Conservation (phyloP, 2,329 filamentous ascomycete species). For the Aspergillus sojae region DNA sequence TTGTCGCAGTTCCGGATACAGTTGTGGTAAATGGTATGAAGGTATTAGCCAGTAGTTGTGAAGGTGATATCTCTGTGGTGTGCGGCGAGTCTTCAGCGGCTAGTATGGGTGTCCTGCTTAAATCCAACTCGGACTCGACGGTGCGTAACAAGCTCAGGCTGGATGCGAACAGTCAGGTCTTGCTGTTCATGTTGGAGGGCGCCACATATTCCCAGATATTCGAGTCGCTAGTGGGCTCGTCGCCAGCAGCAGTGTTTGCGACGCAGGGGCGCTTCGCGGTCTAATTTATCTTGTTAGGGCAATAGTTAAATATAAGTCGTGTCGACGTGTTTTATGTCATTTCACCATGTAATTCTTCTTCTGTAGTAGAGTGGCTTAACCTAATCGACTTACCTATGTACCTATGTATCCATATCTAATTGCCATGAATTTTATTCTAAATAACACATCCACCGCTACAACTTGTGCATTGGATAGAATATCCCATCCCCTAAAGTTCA, state of each 20-base stretch:
- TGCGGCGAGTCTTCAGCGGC: neutral
- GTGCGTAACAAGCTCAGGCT: neutral
- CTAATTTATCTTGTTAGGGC: too few relatives aligned
- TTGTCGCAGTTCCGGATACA: neutral
- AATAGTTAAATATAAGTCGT: too few relatives aligned
- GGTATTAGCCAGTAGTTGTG: neutral
- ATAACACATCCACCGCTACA: too few relatives aligned
- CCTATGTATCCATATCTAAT: too few relatives aligned
- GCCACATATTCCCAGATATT: neutral
- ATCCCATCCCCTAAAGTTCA: fast-evolving
- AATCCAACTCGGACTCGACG: fast-evolving
- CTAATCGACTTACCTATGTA: too few relatives aligned
- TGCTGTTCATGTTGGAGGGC: neutral
- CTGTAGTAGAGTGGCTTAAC: too few relatives aligned
- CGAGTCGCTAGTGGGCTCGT: neutral
- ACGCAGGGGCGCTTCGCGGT: too few relatives aligned
- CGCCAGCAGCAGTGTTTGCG: too few relatives aligned
- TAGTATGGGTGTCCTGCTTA: neutral
- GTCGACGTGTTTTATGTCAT: too few relatives aligned
- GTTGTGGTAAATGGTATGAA: neutral
- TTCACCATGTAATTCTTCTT: too few relatives aligned
- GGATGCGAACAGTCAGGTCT: neutral
- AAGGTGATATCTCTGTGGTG: neutral
- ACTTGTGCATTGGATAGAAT: too few relatives aligned
- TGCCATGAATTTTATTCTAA: too few relatives aligned